A percentile compares a stretch with the other conserved stretches of the same genome.
Conservation (phyloP, 306 rosid genomes). For the Vigna mungo region DNA sequence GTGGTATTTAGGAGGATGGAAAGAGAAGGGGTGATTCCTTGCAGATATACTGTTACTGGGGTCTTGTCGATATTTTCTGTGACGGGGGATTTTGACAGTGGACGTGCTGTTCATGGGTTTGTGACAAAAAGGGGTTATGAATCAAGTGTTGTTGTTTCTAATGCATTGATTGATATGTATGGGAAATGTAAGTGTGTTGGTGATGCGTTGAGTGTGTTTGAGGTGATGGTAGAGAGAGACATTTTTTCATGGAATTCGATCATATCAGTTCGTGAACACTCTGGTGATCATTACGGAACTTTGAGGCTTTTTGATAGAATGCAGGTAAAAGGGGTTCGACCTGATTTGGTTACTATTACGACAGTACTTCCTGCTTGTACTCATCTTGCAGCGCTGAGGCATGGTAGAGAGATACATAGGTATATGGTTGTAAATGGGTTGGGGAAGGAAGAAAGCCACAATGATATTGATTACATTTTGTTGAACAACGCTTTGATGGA, state of each 20-base stretch:
- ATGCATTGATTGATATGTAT: constrained; percentile 82
- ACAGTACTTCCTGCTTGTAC: constrained; percentile 77
- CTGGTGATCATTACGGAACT: constrained; percentile 63
- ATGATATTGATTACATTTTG: constrained; percentile 45
- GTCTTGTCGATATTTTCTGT: constrained; percentile 68
- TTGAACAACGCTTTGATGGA: constrained; percentile 80
- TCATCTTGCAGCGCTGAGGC: constrained; percentile 78
- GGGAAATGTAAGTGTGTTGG: constrained; percentile 73
- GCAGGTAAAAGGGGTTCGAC: constrained; percentile 60
- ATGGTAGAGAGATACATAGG: constrained; percentile 80
- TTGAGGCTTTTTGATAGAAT: constrained; percentile 70
- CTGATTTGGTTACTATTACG: constrained; percentile 79
- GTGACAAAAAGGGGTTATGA: constrained; percentile 71
- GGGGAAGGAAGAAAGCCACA: constrained; percentile 49
- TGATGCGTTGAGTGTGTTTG: constrained; percentile 69
- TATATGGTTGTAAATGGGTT: constrained; percentile 67
- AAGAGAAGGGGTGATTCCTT: constrained; percentile 60
- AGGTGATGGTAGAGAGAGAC: constrained; percentile 75
- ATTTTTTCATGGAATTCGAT: constrained; percentile 89
- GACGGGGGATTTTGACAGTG: constrained; percentile 62
- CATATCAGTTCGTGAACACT: constrained; percentile 66
- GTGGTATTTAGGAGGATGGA: constrained; percentile 67
- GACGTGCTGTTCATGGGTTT: constrained; percentile 71
- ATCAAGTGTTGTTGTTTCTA: constrained; percentile 65
- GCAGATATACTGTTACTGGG: constrained; percentile 70